A percentile compares a stretch with the other conserved stretches of the same genome.
These are phyloP conservation scores for Glycine latifolia DNA, from an alignment of 306 rosid genomes.

Conservation along the genomic window DNA sequence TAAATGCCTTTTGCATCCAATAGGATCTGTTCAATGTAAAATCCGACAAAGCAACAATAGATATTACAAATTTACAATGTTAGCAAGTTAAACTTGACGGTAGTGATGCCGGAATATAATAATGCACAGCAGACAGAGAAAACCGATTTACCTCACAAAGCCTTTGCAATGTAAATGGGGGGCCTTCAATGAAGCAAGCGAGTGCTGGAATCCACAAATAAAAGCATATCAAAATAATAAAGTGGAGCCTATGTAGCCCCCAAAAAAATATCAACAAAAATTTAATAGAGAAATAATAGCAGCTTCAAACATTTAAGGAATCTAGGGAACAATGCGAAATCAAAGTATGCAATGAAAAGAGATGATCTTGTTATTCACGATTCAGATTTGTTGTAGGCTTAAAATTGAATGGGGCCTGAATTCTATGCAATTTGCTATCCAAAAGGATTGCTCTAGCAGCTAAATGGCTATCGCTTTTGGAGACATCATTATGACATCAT, in stretches of 20 bases:
- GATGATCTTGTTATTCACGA: too few species aligned
- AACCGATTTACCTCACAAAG: slow-evolving; percentile 75
- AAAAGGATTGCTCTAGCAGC: too few species aligned
- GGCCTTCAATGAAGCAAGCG: slow-evolving; percentile 79
- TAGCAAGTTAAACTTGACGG: slow-evolving; percentile 28
- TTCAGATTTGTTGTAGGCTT: too few species aligned
- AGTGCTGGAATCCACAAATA: slow-evolving; percentile 72
- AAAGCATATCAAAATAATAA: slow-evolving; percentile 38
- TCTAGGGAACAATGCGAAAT: too few species aligned
- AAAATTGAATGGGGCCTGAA: too few species aligned
- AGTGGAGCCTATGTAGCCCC: not conserved
- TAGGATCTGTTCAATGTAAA: slow-evolving; percentile 69
- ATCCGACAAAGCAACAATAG: slow-evolving; percentile 32
- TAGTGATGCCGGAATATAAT: slow-evolving; percentile 8
- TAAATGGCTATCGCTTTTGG: too few species aligned
- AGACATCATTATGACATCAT: too few species aligned
- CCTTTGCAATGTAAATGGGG: slow-evolving; percentile 97
- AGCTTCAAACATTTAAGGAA: too few species aligned
- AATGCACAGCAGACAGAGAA: slow-evolving; percentile 23
- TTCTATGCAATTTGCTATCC: too few species aligned
- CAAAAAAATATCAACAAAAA: too few species aligned
- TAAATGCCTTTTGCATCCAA: slow-evolving; percentile 78
- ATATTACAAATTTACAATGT: not conserved
- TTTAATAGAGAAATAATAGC: too few species aligned
- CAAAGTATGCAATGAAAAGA: too few species aligned